These are phyloP conservation scores for Paracamarosporium sp. DNA, from an alignment of 2,329 filamentous ascomycete species.

Conservation along the genomic window DNA sequence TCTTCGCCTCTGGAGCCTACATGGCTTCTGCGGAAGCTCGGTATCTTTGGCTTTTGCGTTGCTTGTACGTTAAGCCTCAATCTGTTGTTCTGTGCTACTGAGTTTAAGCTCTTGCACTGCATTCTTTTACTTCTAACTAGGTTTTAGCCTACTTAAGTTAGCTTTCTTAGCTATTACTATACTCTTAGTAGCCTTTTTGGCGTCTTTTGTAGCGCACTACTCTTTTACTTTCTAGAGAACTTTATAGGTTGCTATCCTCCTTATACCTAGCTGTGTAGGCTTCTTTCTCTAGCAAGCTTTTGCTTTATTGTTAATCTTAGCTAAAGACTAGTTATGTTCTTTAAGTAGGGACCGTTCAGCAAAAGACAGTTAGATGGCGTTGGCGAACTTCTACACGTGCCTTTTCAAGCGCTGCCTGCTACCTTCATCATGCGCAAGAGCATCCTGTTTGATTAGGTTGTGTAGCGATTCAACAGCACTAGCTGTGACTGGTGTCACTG, in stretches of 20 bases:
- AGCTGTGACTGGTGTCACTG: conserved; percentile 24
- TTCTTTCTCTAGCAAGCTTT: conserved; percentile 29
- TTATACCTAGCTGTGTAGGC: conserved; percentile 26
- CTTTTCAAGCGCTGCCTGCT: conserved; percentile 21
- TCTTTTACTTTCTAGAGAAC: conserved; percentile 23
- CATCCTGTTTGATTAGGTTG: conserved; percentile 18
- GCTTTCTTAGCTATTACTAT: too few species aligned
- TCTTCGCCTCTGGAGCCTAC: too few species aligned
- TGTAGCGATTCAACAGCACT: conserved; percentile 21
- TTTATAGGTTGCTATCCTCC: conserved; percentile 29
- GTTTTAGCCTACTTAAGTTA: too few species aligned
- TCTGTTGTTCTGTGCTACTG: too few species aligned
- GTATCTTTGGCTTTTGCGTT: too few species aligned
- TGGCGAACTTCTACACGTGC: conserved; percentile 16
- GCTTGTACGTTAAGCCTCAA: too few species aligned
- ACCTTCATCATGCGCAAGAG: conserved; percentile 14
- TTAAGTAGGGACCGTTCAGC: conserved; percentile 26
- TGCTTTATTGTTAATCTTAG: conserved; percentile 33
- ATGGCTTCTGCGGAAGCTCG: too few species aligned
- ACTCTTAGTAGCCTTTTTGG: too few species aligned
- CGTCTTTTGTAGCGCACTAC: conserved; percentile 24
- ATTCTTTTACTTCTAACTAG: too few species aligned
- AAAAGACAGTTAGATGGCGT: conserved; percentile 30
- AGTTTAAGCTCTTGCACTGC: too few species aligned
- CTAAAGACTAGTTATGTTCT: conserved; percentile 32